Evolutionary conservation across 2,329 filamentous ascomycete species (phyloP).

Genomic region (Trichoderma sp.): DNA sequence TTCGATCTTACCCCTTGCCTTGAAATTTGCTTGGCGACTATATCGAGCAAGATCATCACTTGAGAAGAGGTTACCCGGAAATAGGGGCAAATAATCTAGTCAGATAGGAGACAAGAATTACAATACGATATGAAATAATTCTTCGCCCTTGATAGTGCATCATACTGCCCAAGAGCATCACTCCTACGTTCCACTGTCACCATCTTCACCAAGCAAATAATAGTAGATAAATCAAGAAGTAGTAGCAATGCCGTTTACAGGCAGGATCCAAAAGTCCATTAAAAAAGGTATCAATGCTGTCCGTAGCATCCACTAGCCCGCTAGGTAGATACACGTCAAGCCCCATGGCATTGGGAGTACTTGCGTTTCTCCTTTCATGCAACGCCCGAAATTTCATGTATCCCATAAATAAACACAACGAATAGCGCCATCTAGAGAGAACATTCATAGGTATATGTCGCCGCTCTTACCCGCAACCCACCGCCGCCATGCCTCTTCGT

Average conservation of each 20-base stretch:
- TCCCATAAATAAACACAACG: not conserved
- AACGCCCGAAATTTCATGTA: not conserved
- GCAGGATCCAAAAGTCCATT: not conserved
- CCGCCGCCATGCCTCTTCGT: conserved; percentile 81
- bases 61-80: not conserved
- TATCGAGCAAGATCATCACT: not conserved
- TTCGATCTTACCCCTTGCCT: not conserved
- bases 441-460: conserved; percentile 75
- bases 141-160: not conserved
- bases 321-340: not conserved
- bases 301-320: not conserved
- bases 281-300: not conserved
- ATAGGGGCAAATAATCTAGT: not conserved
- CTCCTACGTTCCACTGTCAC: not conserved
- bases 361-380: not conserved
- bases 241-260: not conserved
- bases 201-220: not conserved
- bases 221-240: not conserved
- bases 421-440: conserved; percentile 1
- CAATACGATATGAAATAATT: not conserved
- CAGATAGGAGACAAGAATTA: not conserved
- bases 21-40: not conserved
- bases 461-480: conserved; percentile 89
- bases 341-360: not conserved
- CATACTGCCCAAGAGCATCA: not conserved